These are phyloP conservation scores for Yamadazyma blattariae DNA, from an alignment of 1,139 yeast genomes.

Conservation along the genomic window DNA sequence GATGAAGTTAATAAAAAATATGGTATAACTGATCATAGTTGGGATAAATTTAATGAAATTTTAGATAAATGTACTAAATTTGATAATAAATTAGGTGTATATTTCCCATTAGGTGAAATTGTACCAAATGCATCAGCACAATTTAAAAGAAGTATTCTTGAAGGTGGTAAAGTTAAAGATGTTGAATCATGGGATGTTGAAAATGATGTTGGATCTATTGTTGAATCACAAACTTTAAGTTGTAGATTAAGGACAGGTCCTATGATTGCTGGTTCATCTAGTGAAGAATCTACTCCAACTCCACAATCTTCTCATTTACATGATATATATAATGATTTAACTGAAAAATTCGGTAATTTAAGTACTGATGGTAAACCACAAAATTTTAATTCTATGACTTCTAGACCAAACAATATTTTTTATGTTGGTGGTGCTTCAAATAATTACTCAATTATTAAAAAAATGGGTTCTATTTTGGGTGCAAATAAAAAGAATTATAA, in stretches of 20 bases:
- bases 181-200: conserved; percentile 41
- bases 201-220: conserved; percentile 72
- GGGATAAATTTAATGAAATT: conserved; percentile 67
- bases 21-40: conserved; percentile 32
- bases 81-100: conserved; percentile 63
- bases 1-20: conserved; percentile 56
- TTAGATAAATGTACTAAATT: conserved; percentile 33
- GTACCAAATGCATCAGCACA: conserved; percentile 76
- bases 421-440: conserved; percentile 89
- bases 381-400: conserved; percentile 36
- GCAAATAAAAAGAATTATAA: conserved; percentile 61
- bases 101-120: conserved; percentile 86
- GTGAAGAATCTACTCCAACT: conserved; percentile 15
- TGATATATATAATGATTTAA: conserved; percentile 23
- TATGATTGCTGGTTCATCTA: conserved; percentile 36
- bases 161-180: conserved; percentile 12
- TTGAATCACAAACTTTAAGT: conserved; percentile 84
- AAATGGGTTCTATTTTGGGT: conserved; percentile 71
- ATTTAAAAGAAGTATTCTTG: conserved; percentile 45
- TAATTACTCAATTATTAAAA: conserved; percentile 62
- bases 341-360: conserved; percentile 38
- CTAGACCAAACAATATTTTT: conserved; percentile 68
- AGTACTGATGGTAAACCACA: conserved; percentile 52
- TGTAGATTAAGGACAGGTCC: conserved; percentile 81
- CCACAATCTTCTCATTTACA: conserved; percentile 15